Base-by-base conservation (phyloP, 2,329 filamentous ascomycete genomes). In the Alternaria sp. region DNA sequence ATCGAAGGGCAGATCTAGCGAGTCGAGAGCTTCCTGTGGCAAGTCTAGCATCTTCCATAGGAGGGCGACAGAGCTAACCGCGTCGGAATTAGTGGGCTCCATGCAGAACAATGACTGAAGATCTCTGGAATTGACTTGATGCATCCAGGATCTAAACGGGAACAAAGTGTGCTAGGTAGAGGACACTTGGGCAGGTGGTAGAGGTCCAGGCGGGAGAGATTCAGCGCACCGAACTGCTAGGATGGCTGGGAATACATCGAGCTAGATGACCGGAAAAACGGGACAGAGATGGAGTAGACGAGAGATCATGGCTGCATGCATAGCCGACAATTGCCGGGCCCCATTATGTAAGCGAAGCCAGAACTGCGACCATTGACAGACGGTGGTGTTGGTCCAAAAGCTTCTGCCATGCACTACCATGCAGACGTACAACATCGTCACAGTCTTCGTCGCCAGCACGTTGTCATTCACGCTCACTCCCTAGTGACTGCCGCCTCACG, bases 1-100 rank as follows among this genome's bases (percentile, higher is more conserved):
- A 63, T 74, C 58, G 3, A 65, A 21, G 21, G 71, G 45, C 26
- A 76, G 53, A 18, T 70, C 14, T 3, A 79, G 63, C 20, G 72
- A 69, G 4, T 65, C 20, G 9, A 79, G 54, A 2, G 72, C 70
- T 21, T 69, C 30, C 15, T 58, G 50, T 15, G 75, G 76, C 6
- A 79, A 68, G 4, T 58, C 59, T 68, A 14, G 63, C 58, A 12
- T 54, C 44, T 57, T 67, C 78, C 78, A 81, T 20, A 80, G 72
- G 23, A 78, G 63, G 14, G 59, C 54, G 14, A 79, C 69, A 2
- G 74, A 76, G 51, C 78, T 73, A 6, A 63, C 37, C 6, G 72
- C 63, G 4, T 61, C 63, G 56, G 76, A 78, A 1, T 45, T 21
- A 3, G 70, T 69, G n/a, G 72, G 72, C 57, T 73, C 55, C 67